Evolutionary conservation across 257 asterid species (phyloP), one percentile per base, ranked within the genome.

Genomic region (Gardenia jasminoides): DNA sequence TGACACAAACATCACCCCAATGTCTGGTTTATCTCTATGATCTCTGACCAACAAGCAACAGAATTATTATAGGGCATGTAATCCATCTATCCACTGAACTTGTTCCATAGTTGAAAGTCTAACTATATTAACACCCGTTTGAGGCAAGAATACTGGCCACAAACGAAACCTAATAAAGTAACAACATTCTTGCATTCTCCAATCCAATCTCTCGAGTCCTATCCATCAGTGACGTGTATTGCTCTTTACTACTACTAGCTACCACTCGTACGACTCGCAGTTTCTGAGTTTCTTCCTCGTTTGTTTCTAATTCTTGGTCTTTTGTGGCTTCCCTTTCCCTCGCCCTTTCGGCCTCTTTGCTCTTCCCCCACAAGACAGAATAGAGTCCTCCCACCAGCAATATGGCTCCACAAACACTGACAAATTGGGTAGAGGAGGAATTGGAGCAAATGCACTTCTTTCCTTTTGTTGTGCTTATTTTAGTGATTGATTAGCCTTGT

Each of bases 341-440:
- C n/a, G n/a, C n/a, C n/a, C n/a, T n/a, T 59, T 83, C 31, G 16
- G 80, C 79, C 80, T 92, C 93, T 81, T 83, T 86, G 77, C 81
- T 85, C 82, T 87, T 92, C 48, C 93, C 97, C 97, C 94, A 92
- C 36, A 89, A 76, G 50, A 89, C 87, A 75, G 89, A 77, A 81
- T 89, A 90, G 22, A 92, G 78, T 2, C 95, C 97, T 48, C 76
- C 92, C 16, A 87, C 80, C 62, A 92, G 80, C 43, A 92, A 72
- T 24, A 90, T 41, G 26, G 88, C 86, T 80, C 97, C 95, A 82
- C 82, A 86, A 28, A 92, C 74, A 84, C 97, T 91, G 89, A 13
- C 66, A 59, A 59, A 59, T n/a, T 59, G 10, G 66, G n/a, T 59
- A n/a, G n/a, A 59, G 15, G 8, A 24, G 30, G 31, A 15, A 4